A percentile compares a stretch with the other conserved stretches of the same genome.
These are phyloP conservation scores for Acacia melanoxylon DNA, from an alignment of 306 rosid genomes.

Conservation along the genomic window DNA sequence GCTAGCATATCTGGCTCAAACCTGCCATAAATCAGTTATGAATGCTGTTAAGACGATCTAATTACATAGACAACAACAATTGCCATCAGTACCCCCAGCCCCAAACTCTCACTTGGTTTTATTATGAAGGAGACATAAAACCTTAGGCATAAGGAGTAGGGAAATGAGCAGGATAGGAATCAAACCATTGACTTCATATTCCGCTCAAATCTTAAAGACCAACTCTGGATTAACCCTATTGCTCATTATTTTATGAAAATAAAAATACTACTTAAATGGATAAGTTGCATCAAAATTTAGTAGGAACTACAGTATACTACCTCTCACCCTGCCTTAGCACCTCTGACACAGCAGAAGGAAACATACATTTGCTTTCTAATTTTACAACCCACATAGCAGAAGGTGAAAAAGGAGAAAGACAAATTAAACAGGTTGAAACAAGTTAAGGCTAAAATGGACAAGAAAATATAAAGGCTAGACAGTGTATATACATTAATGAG, in stretches of 20 bases:
- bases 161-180: background rate
- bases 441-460: background rate
- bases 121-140: background rate
- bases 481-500: background rate
- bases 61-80: background rate
- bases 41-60: slow-evolving; percentile 22
- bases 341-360: slow-evolving; percentile 15
- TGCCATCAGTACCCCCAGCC: background rate
- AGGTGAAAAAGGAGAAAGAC: slow-evolving; percentile 10
- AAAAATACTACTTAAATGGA: background rate
- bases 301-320: background rate
- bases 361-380: slow-evolving; percentile 21
- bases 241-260: background rate
- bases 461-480: background rate
- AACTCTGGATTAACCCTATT: background rate
- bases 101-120: slow-evolving; percentile 7
- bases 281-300: slow-evolving; percentile 1
- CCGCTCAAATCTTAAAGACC: background rate
- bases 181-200: background rate
- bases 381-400: slow-evolving; percentile 12
- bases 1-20: slow-evolving; percentile 99
- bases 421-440: background rate
- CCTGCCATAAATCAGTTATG: slow-evolving; percentile 54
- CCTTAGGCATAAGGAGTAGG: background rate
- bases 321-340: background rate